Evolutionary conservation across 2,329 filamentous ascomycete species (phyloP), one percentile per base, ranked within the genome.

Genomic region (Trichoderma sp.): DNA sequence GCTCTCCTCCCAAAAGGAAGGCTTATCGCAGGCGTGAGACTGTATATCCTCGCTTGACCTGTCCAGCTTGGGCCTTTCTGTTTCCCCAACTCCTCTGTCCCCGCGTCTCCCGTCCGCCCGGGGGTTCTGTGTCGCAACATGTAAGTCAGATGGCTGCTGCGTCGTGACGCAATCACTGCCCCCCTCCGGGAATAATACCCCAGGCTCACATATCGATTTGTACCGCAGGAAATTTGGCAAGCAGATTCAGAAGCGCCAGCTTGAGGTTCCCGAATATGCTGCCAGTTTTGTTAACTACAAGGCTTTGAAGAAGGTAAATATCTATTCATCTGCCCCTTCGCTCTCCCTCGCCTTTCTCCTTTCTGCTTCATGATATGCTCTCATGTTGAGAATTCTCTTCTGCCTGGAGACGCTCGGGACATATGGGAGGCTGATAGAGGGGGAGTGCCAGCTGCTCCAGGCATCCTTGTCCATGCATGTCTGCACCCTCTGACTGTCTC

Each of bases 251-350:
- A 97, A 97, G 85, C 91, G 94, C 79, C 96, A 99, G 87, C 92
- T 99, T 77, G 96, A 99, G 81, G 94, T 99, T 70, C 96, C 96
- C 70, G 96, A 99, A 87, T 99, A 99, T 90, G 95, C 96, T 71
- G 94, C 95, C 73, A 97, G 94, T 82, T 99, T 99, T 79, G 94
- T 98, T 75, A 97, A 99, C 83, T 99, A 99, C 85, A 99, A 99
- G 84, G 94, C 94, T 70, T 86, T 99, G 75, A 99, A 99, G 83
- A 98, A 98, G 93, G 96, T 97, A 66, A 52, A 8, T 26, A 30
- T 34, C 34, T 16, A 32, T 60, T 16, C 21, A 32, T 52, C 13
- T 34, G 18, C 52, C 13, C n/a, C 49, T 64, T 6, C 28, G 28
- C 37, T 28, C 14, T 28, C 26, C 18, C 13, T 26, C 10, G 26